Evolutionary conservation across 106 monocot species (phyloP).

Genomic region (Gastrodia elata): DNA sequence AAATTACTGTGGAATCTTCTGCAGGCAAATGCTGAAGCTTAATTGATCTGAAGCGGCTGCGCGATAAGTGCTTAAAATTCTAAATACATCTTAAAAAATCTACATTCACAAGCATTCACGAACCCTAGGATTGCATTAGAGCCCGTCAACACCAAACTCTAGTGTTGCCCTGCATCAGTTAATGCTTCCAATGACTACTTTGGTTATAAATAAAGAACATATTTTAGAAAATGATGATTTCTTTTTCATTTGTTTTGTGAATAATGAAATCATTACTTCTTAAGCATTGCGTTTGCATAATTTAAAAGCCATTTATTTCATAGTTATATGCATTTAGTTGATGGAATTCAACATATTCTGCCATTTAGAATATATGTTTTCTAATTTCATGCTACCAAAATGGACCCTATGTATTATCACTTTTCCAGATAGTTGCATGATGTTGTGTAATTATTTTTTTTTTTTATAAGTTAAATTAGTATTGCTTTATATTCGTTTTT

Average conservation of each 20-base stretch:
- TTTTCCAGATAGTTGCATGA: not conserved
- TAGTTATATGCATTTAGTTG: not conserved
- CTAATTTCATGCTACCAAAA: not conserved
- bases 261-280: not conserved
- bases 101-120: no score
- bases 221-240: not conserved
- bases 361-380: not conserved
- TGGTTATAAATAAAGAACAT: not conserved
- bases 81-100: no score
- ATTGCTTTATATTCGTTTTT: no score
- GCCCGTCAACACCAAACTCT: no score
- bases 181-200: not conserved
- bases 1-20: no score
- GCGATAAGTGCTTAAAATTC: no score
- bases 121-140: no score
- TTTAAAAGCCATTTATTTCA: not conserved
- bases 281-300: not conserved
- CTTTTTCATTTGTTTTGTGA: not conserved
- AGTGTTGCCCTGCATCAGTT: not conserved
- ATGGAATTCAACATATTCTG: not conserved
- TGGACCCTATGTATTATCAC: not conserved
- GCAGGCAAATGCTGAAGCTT: no score
- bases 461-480: no score
- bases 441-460: no score
- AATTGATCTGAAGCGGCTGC: no score